Evolutionary conservation across 225 moss, liverwort and hornwort genomes (phyloP).

Genomic region (Physcomitrellopsis africana): DNA sequence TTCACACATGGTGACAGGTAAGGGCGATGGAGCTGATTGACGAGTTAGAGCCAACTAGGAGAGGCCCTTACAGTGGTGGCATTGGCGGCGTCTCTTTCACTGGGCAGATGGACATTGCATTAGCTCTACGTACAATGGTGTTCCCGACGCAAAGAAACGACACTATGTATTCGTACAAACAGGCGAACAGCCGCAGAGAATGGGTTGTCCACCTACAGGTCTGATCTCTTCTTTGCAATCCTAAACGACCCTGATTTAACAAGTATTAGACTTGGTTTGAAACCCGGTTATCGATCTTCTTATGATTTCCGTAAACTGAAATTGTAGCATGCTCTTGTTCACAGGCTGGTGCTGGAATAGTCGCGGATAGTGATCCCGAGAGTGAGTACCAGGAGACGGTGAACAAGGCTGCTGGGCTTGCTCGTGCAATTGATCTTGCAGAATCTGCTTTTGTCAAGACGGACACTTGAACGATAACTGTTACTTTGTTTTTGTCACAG

Average conservation of each 20-base stretch:
- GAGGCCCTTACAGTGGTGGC: conserved; percentile 97
- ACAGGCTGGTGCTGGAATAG: conserved; percentile 93
- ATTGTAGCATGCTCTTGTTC: not conserved
- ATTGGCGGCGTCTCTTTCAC: conserved; percentile 87
- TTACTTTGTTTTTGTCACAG: not conserved
- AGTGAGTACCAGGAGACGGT: conserved; percentile 82
- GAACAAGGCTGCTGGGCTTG: conserved; percentile 87
- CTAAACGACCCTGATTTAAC: not conserved
- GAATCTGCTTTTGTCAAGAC: conserved; percentile 76
- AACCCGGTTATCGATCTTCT: not conserved
- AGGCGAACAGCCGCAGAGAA: conserved; percentile 65
- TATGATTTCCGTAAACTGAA: too few relatives aligned
- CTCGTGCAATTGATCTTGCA: conserved; percentile 90
- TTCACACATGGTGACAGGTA: conserved; percentile 50
- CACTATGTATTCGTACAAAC: conserved; percentile 80
- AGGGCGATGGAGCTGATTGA: conserved; percentile 96
- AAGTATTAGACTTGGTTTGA: not conserved
- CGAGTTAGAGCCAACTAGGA: conserved; percentile 81
- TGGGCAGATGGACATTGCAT: conserved; percentile 91
- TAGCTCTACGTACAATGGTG: conserved; percentile 90
- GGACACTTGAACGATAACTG: conserved; percentile 5
- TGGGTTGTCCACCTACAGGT: conserved; percentile 90
- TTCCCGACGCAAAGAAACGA: conserved; percentile 83
- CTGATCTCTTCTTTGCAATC: not conserved
- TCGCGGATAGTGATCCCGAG: conserved; percentile 96